Percentiles rank a stretch among this genome's conserved stretches.
phyloP scores from a whole-genome alignment of 179 eudicot genomes.

The Corrigiola litoralis region DNA sequence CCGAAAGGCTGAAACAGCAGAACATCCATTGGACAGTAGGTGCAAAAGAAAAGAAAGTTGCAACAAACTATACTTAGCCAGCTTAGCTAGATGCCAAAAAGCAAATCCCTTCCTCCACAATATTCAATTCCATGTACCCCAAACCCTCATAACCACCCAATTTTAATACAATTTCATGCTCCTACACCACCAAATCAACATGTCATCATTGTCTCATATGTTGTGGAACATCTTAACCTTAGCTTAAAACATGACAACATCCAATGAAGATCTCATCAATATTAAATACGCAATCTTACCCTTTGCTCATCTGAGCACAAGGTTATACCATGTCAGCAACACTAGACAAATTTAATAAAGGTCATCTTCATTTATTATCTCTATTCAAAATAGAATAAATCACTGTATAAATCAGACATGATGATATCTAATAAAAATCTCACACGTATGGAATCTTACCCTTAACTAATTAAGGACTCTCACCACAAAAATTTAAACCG shows the following conservation, averaged over 20 bases:
- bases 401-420: no score
- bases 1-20: constrained; percentile 29
- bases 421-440: no score
- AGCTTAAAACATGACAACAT: constrained; percentile 1
- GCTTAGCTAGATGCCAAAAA: constrained; percentile 30
- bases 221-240: constrained; percentile 4
- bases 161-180: neutral
- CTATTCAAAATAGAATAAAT: no score
- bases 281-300: no score
- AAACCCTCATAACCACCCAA: constrained; percentile 4
- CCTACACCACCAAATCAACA: constrained; percentile 13
- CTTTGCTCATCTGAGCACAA: no score
- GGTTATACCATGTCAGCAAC: no score
- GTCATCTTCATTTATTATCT: no score
- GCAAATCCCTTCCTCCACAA: constrained; percentile 15
- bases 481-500: no score
- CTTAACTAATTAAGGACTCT: no score
- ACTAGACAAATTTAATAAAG: no score
- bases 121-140: constrained; percentile 15
- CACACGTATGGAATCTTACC: no score
- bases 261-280: no score
- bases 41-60: neutral
- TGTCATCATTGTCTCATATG: constrained; percentile 8
- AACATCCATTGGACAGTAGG: constrained; percentile 23
- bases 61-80: constrained; percentile 9